Evolutionary conservation across 805 yeast genomes (phyloP).

Genomic region (Ogataea thermomethanolica): DNA sequence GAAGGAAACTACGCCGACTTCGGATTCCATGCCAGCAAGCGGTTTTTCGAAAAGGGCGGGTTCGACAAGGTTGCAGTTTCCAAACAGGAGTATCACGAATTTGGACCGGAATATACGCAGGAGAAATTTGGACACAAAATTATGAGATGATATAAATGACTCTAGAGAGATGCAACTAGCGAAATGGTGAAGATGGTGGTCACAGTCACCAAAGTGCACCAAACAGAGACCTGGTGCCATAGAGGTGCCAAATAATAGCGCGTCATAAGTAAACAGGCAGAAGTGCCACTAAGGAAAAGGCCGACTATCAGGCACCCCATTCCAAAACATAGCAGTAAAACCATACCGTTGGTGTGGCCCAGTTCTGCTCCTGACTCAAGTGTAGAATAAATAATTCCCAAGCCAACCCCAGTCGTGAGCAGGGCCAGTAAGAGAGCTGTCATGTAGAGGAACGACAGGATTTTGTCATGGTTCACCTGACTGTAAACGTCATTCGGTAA

Average conservation of each 20-base stretch:
- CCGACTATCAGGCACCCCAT: conserved; percentile 41
- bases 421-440: conserved; percentile 38
- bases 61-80: conserved; percentile 57
- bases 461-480: conserved; percentile 38
- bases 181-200: conserved; percentile 44
- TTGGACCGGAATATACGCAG: conserved; percentile 53
- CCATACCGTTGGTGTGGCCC: conserved; percentile 16
- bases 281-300: conserved; percentile 39
- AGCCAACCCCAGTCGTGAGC: conserved; percentile 40
- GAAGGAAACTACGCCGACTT: conserved; percentile 37
- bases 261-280: conserved; percentile 43
- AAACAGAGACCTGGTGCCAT: conserved; percentile 43
- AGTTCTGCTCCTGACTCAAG: conserved; percentile 9
- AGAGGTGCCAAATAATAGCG: conserved; percentile 36
- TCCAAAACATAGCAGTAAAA: conserved; percentile 34
- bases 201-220: conserved; percentile 38
- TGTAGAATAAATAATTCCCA: conserved; percentile 38
- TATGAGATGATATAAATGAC: conserved; percentile 9
- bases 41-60: conserved; percentile 44
- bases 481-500: conserved; percentile 17
- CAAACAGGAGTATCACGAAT: conserved; percentile 78
- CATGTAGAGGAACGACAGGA: conserved; percentile 43
- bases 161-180: conserved; percentile 21
- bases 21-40: conserved; percentile 54
- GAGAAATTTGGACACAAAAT: conserved; percentile 30